phyloP scores from a whole-genome alignment of 768 basidiomycete species.

The Lentinula sp. region DNA sequence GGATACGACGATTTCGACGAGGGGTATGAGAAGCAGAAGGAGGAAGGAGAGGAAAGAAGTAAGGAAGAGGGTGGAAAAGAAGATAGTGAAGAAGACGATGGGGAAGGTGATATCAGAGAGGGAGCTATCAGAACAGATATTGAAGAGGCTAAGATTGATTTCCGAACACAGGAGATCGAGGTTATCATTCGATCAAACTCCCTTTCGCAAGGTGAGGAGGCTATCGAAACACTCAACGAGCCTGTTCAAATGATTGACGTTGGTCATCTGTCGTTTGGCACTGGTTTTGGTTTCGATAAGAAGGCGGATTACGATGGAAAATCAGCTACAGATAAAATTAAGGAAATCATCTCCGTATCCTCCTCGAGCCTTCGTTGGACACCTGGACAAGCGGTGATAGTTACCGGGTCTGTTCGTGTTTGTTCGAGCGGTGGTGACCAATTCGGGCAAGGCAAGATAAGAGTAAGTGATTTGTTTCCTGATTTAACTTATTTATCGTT shows the following conservation, averaged over 20 bases:
- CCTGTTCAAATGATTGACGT: slow-evolving; percentile 41
- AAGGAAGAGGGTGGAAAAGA: not conserved
- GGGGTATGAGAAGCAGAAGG: slow-evolving; percentile 10
- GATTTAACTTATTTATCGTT: not conserved
- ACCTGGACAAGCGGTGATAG: slow-evolving; percentile 44
- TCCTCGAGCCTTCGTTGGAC: slow-evolving; percentile 24
- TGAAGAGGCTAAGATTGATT: not conserved
- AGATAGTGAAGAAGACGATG: not conserved
- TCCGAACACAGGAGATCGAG: not conserved
- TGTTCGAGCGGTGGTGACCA: slow-evolving; percentile 21
- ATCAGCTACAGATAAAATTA: slow-evolving; percentile 16
- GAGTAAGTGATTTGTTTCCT: not conserved
- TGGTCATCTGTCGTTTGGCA: slow-evolving; percentile 25
- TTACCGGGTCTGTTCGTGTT: slow-evolving; percentile 56
- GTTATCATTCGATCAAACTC: not conserved
- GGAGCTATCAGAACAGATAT: not conserved
- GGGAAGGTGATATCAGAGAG: too few species aligned
- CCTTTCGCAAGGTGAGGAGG: not conserved
- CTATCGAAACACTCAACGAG: not conserved
- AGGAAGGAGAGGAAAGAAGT: not conserved
- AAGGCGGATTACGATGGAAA: slow-evolving; percentile 7
- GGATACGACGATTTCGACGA: not conserved
- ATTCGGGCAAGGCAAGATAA: slow-evolving; percentile 47
- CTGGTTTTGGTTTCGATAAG: slow-evolving; percentile 13
- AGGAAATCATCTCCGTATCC: too few species aligned